Percentiles rank a stretch among this genome's conserved stretches.
Evolutionary conservation across 495 filamentous ascomycete genomes (phyloP).

Genomic region (Xylaria venustula): DNA sequence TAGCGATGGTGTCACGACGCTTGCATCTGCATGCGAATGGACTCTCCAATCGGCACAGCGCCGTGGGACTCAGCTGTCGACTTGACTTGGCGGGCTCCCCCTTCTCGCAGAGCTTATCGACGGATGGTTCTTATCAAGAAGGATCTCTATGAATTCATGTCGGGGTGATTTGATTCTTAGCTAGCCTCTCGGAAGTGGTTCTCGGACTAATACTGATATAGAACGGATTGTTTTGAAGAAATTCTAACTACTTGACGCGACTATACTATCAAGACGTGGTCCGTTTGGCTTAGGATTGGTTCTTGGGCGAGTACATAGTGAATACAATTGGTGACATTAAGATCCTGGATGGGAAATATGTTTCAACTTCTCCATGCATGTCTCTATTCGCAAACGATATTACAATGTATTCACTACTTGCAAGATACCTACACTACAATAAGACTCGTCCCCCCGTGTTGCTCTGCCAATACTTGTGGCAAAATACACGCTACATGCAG

Average conservation of each 20-base stretch:
- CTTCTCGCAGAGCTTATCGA: not conserved
- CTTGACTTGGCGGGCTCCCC: not conserved
- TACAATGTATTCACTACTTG: not conserved
- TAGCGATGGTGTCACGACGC: not conserved
- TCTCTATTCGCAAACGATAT: not conserved
- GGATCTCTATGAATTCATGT: too few relatives aligned
- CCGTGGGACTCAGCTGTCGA: not conserved
- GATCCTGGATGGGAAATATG: not conserved
- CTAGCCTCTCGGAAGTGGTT: too few relatives aligned
- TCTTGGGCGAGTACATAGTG: too few relatives aligned
- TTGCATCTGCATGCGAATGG: not conserved
- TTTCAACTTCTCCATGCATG: not conserved
- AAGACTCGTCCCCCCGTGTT: not conserved
- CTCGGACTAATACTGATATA: too few relatives aligned
- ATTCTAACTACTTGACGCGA: too few relatives aligned
- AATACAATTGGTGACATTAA: not conserved
- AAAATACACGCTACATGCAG: not conserved
- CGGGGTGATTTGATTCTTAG: too few relatives aligned
- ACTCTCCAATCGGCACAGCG: constrained; percentile 8
- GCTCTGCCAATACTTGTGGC: not conserved
- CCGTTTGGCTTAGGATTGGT: too few relatives aligned
- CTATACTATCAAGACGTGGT: not conserved
- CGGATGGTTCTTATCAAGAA: too few relatives aligned
- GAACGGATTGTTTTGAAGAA: too few relatives aligned
- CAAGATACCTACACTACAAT: too few relatives aligned